Conservation (phyloP, 441 rosid species). For the Pelargonium citronellum region DNA sequence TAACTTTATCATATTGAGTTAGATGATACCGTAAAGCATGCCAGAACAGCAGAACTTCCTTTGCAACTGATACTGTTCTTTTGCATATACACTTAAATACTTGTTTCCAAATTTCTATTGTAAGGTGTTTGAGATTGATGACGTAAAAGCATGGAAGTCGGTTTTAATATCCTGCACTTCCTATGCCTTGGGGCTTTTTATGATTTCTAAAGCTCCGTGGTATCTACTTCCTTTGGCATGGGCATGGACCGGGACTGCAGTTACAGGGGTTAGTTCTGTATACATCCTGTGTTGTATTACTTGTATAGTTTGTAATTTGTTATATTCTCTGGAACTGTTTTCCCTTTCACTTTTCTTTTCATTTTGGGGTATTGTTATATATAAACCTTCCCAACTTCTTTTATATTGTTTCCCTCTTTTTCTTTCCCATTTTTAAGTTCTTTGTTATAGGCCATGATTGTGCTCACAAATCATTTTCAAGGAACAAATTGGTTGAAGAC, state of each 20-base stretch:
- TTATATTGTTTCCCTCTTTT: no score
- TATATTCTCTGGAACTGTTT: constrained; percentile 14
- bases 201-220: constrained; percentile 92
- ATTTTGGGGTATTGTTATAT: no score
- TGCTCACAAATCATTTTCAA: constrained; percentile 91
- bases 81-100: no score
- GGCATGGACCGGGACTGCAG: constrained; percentile 95
- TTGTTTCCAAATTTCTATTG: constrained; percentile 13
- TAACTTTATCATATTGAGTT: no score
- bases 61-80: no score
- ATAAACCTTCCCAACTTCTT: no score
- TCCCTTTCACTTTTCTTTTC: background rate
- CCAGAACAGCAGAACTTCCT: no score
- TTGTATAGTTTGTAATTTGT: no score
- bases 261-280: constrained; percentile 59
- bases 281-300: background rate
- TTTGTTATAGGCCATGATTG: constrained; percentile 98
- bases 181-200: constrained; percentile 65
- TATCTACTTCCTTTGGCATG: constrained; percentile 86
- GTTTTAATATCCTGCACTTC: constrained; percentile 70
- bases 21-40: no score
- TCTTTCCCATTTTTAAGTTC: constrained; percentile 41
- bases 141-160: constrained; percentile 76
- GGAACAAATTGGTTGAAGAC: constrained; percentile 83
- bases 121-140: constrained; percentile 84